Evolutionary conservation across 2,329 filamentous ascomycete genomes (phyloP).

Genomic region (Lecanicillium sp.): DNA sequence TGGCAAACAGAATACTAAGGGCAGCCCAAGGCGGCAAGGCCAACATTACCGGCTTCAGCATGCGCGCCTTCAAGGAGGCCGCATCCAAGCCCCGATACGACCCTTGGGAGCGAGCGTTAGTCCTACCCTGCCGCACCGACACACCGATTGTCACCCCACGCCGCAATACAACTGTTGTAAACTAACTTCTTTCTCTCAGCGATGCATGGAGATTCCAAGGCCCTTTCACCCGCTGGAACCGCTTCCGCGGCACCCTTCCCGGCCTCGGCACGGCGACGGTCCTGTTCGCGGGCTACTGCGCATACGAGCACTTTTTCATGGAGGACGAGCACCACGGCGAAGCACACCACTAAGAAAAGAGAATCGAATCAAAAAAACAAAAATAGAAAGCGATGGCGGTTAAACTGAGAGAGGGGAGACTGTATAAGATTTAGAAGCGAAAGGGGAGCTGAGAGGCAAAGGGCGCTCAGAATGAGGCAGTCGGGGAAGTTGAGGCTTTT

Average conservation of each 20-base stretch:
- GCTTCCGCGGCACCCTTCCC: slow-evolving; percentile 80
- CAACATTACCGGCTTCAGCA: slow-evolving; percentile 90
- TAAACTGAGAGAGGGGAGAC: too few species aligned
- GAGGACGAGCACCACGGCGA: slow-evolving; percentile 56
- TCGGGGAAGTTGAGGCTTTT: too few species aligned
- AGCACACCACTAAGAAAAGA: slow-evolving; percentile 19
- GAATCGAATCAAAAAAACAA: background rate
- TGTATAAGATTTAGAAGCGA: slow-evolving; percentile 2
- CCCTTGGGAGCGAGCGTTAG: slow-evolving; percentile 58
- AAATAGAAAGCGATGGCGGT: background rate
- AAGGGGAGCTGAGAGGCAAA: too few species aligned
- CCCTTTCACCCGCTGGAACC: slow-evolving; percentile 79
- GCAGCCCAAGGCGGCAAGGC: slow-evolving; percentile 47
- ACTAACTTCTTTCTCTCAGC: slow-evolving; percentile 52
- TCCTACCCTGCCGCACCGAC: slow-evolving; percentile 16
- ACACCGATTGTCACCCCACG: background rate
- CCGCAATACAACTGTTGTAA: too few species aligned
- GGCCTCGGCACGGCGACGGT: slow-evolving; percentile 89
- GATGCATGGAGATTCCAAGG: slow-evolving; percentile 94
- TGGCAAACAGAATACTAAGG: slow-evolving; percentile 36
- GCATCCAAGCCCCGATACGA: slow-evolving; percentile 57
- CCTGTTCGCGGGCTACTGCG: slow-evolving; percentile 83
- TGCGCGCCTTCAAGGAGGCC: slow-evolving; percentile 68
- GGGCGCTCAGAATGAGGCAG: too few species aligned
- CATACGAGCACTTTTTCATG: slow-evolving; percentile 82